Conservation (phyloP, 306 rosid genomes). For the Fragaria nilgerrensis region DNA sequence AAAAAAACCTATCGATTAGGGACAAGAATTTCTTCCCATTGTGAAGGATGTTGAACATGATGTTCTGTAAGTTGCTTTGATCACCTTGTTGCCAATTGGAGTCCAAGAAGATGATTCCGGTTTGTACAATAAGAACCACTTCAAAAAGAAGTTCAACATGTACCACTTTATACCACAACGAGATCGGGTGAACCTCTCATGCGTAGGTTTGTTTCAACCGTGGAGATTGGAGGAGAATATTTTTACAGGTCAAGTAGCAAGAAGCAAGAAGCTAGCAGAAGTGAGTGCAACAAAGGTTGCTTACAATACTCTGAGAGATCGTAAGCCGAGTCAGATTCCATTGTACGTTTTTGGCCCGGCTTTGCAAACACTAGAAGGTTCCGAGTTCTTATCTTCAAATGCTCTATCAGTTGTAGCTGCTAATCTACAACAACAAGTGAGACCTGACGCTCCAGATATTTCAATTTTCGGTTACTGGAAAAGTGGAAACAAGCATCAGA, state of each 20-base stretch:
- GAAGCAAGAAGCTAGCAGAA: conserved; percentile 77
- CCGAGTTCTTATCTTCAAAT: conserved; percentile 21
- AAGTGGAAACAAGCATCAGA: neutral
- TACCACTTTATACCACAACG: conserved; percentile 54
- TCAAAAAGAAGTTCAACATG: conserved; percentile 51
- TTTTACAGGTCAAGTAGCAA: conserved; percentile 62
- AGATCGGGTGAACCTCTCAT: conserved; percentile 56
- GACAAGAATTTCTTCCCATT: conserved; percentile 47
- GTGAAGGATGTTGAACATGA: conserved; percentile 88
- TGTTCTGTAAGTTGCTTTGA: conserved; percentile 71
- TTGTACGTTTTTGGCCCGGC: conserved; percentile 22
- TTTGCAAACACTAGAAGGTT: conserved; percentile 23
- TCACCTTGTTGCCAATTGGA: conserved; percentile 41
- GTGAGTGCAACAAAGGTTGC: conserved; percentile 79
- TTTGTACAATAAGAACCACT: conserved; percentile 65
- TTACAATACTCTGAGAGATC: conserved; percentile 30
- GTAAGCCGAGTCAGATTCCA: conserved; percentile 37
- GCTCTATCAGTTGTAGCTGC: conserved; percentile 28
- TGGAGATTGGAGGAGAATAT: conserved; percentile 53
- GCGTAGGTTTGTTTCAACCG: conserved; percentile 59
- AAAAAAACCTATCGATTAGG: too few species aligned
- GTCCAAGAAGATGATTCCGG: conserved; percentile 55
- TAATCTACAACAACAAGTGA: conserved; percentile 18
- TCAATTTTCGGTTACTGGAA: neutral
- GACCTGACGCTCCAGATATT: neutral